Evolutionary conservation across 345 rosid species (phyloP).

Genomic region (Lagerstroemia speciosa): DNA sequence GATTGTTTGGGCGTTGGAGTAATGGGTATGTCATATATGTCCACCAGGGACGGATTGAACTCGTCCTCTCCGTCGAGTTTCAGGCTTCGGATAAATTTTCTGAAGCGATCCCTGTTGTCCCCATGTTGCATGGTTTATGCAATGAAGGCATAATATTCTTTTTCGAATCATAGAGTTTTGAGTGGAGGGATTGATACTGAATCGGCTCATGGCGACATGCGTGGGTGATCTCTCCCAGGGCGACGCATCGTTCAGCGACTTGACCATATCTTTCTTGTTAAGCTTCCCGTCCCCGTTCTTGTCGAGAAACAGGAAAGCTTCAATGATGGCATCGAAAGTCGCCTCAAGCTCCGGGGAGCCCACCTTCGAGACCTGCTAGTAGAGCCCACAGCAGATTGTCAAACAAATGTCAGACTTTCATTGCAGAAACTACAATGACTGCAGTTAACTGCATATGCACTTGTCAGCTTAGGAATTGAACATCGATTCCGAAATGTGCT

Average conservation of each 20-base stretch:
- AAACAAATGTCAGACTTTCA: neutral
- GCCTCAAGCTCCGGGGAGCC: constrained; percentile 48
- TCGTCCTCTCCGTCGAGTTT: too few relatives aligned
- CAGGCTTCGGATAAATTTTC: too few relatives aligned
- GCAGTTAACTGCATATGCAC: too few relatives aligned
- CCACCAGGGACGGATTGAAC: too few relatives aligned
- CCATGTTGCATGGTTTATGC: too few relatives aligned
- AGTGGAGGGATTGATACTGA: constrained; percentile 33
- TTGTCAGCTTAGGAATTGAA: too few relatives aligned
- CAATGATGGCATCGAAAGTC: constrained; percentile 59
- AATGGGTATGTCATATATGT: too few relatives aligned
- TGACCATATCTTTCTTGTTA: constrained; percentile 58
- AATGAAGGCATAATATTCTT: too few relatives aligned
- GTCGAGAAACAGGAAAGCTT: constrained; percentile 74
- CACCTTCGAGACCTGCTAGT: constrained; percentile 31
- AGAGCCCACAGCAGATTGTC: constrained; percentile 8
- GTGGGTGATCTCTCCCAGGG: constrained; percentile 67
- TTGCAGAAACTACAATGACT: too few relatives aligned
- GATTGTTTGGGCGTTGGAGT: too few relatives aligned
- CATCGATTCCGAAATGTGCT: too few relatives aligned
- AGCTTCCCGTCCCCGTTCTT: constrained; percentile 72
- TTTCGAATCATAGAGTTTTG: neutral
- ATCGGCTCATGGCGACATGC: constrained; percentile 54
- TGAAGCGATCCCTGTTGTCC: too few relatives aligned
- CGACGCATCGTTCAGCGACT: constrained; percentile 56